Base-by-base conservation (phyloP, 805 yeast genomes). In the Wickerhamiella azymoides region DNA sequence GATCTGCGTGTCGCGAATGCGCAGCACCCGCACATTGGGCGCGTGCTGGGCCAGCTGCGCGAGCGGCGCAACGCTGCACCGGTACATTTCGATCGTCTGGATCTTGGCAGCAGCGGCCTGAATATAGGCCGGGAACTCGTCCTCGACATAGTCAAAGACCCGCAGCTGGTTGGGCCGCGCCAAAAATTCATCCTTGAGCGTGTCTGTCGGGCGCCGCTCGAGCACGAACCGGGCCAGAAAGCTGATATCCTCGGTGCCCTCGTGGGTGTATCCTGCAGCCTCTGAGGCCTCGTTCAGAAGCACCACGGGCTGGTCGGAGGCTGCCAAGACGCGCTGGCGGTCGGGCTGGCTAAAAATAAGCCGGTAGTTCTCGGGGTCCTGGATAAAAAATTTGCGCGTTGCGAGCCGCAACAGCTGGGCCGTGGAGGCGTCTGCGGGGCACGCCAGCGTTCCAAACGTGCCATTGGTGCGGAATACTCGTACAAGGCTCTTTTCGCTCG, bases 381-480 rank as follows among this genome's bases (percentile, higher is more conserved):
- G 39, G 16, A 55, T 47, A 39, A 56, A 56, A 56, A 86, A 81
- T 62, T 89, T 88, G 49, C 82, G 76, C 51, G 82, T 83, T 19
- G 85, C 73, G 40, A 74, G 71, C 27, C 74, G 76, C 35, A 89
- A 66, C 44, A 92, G 65, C 40, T 85, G 94, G 7, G 76, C 71
- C 0, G 85, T 83, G 0, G 89, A 76, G 1, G 86, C 81, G 48
- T 80, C 83, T 28, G 82, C 70, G 0, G 89, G 76, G 57, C 94
- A 80, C 13, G 86, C 76, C 17, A 89, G 65, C 1, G 95, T 84
- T 13, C 92, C 81, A 52, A 85, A 84, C 10, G 86, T 81, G 54
- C 85, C 88, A 48, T 84, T 94, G 44, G 77, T 82, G 48, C 81
- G 77, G 65, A 82, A 86, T 1, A 89, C 79, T 49, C 94, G 76